These are phyloP conservation scores for Umbelopsis sp. DNA, from an alignment of 371 early-diverging fungal species.

Conservation along the genomic window DNA sequence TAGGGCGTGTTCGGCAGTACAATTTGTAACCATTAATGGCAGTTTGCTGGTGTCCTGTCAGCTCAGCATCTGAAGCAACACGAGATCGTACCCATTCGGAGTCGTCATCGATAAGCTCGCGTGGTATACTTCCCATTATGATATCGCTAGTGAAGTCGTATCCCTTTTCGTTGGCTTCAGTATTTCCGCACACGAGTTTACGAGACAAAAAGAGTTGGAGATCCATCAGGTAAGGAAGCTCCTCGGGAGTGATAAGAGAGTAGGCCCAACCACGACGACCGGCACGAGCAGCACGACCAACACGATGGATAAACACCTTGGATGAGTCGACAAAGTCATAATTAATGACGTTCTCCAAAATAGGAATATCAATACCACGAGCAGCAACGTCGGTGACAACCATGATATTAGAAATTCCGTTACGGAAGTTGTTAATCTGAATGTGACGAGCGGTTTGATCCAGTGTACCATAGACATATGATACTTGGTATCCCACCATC, in stretches of 20 bases:
- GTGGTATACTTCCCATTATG: slow-evolving; percentile 81
- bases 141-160: slow-evolving; percentile 83
- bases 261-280: slow-evolving; percentile 94
- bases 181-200: slow-evolving; percentile 64
- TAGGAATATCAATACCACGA: slow-evolving; percentile 99
- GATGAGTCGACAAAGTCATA: slow-evolving; percentile 94
- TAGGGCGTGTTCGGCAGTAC: slow-evolving; percentile 79
- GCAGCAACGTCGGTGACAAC: slow-evolving; percentile 99
- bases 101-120: slow-evolving; percentile 65
- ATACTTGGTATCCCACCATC: slow-evolving; percentile 71
- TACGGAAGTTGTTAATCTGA: slow-evolving; percentile 84
- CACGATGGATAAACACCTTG: slow-evolving; percentile 98
- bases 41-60: slow-evolving; percentile 68
- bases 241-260: slow-evolving; percentile 87
- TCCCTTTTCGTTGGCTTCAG: slow-evolving; percentile 42
- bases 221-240: slow-evolving; percentile 91
- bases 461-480: slow-evolving; percentile 93
- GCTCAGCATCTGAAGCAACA: slow-evolving; percentile 60
- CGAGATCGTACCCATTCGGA: slow-evolving; percentile 72
- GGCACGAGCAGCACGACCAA: slow-evolving; percentile 97
- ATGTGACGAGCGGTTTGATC: slow-evolving; percentile 92
- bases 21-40: slow-evolving; percentile 86
- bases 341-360: slow-evolving; percentile 96
- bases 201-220: slow-evolving; percentile 90
- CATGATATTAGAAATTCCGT: slow-evolving; percentile 77